Conservation (phyloP, 2,329 filamentous ascomycete species). For the Penicillium occitanis region DNA sequence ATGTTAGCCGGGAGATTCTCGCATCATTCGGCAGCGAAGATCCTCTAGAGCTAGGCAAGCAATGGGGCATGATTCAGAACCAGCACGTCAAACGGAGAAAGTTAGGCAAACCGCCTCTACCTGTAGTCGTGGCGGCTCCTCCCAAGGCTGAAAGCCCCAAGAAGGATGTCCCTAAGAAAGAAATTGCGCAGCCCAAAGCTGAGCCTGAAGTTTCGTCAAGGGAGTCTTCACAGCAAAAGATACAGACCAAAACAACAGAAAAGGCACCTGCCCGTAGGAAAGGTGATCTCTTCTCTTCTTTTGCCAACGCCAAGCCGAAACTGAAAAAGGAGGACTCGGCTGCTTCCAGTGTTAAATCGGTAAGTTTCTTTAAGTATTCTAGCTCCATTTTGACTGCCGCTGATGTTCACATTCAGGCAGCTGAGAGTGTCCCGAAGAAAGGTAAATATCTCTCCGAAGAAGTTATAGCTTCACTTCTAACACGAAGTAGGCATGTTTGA, state of each 20-base stretch:
- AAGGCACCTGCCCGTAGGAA: slow-evolving; percentile 54
- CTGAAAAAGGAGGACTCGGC: slow-evolving; percentile 45
- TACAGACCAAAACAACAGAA: slow-evolving; percentile 27
- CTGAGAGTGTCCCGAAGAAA: slow-evolving; percentile 50
- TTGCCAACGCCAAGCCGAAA: slow-evolving; percentile 69
- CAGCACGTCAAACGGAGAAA: slow-evolving; percentile 61
- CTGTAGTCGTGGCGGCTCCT: slow-evolving; percentile 21
- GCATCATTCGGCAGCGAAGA: slow-evolving; percentile 59
- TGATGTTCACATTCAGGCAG: slow-evolving; percentile 29
- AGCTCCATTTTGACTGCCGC: neutral
- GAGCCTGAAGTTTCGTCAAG: slow-evolving; percentile 18
- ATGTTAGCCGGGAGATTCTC: slow-evolving; percentile 64
- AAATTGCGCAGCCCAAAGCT: slow-evolving; percentile 4
- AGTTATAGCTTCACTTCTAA: slow-evolving; percentile 25
- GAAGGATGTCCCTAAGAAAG: slow-evolving; percentile 21
- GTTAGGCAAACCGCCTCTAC: slow-evolving; percentile 38
- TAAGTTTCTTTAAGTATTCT: slow-evolving; percentile 23
- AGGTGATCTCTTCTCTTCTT: slow-evolving; percentile 73
- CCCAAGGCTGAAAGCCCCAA: slow-evolving; percentile 39
- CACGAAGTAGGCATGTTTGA: slow-evolving; percentile 48
- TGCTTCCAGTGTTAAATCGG: slow-evolving; percentile 34
- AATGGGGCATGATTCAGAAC: slow-evolving; percentile 75
- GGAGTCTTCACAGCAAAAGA: slow-evolving; percentile 25
- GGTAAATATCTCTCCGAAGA: slow-evolving; percentile 33
- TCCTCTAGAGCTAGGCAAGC: slow-evolving; percentile 57